Base-by-base conservation (phyloP, 2,329 filamentous ascomycete genomes). In the Eurotiales sp. region DNA sequence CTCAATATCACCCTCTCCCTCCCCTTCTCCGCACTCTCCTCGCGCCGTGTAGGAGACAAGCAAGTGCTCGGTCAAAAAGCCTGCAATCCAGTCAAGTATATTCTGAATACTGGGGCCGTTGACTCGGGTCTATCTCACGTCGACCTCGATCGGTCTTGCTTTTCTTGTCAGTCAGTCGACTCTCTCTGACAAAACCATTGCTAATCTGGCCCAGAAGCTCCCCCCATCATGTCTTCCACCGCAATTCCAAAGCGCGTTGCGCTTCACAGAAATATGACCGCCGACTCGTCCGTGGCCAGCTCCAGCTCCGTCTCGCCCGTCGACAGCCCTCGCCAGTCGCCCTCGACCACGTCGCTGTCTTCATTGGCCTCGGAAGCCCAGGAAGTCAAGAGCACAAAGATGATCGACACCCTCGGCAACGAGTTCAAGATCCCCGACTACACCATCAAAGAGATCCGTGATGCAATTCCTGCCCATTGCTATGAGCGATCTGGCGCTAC, bases 381-480 rank as follows among this genome's bases (percentile, higher is more conserved):
- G 43, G 59, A 65, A 67, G 27, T 45, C 43, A 59, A 58, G 41
- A 36, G 19, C 46, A 27, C 51, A 19, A 84, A 85, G 69, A 82
- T 99, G 60, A 65, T 93, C 58, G 91, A 99, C 75, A 92, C 90
- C 11, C 93, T 95, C 70, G 93, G 93, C 73, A 96, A 97, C 73
- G 82, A 90, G 65, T 99, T 99, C 77, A 79, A 89, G 72, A 80
- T 95, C 52, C 93, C 93, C 60, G 86, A 97, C 74, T 99, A 87
- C 78, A 95, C 90, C 68, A 95, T 99, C 81, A 96, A 96, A 80
- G 83, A 99, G 68, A 92, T 99, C 68, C 86, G 90, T 65, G 88
- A 96, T 75, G 93, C 93, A 69, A 99, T 99, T 61, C 93, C 93
- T 58, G 90, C 91, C 74, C 93, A 96, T 80, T 99, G 93, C 82